A percentile compares a stretch with the other conserved stretches of the same genome.
Evolutionary conservation across 2,329 filamentous ascomycete genomes (phyloP).

Genomic region (Cladosporium sp.): DNA sequence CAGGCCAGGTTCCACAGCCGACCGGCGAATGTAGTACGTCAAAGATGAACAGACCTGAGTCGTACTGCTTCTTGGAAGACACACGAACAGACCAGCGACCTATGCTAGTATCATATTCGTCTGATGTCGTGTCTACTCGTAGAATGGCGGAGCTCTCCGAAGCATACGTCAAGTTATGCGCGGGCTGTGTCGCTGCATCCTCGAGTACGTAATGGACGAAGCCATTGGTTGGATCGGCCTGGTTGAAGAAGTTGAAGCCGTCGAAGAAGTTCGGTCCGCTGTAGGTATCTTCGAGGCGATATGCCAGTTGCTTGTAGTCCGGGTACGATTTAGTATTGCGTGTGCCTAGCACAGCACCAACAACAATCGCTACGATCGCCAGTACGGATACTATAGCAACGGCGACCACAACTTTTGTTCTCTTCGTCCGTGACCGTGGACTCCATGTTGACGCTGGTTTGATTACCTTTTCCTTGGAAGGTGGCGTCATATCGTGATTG

Average conservation of each 20-base stretch:
- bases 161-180: conserved; percentile 36
- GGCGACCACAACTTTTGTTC: conserved; percentile 22
- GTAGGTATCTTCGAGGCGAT: conserved; percentile 36
- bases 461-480: neutral
- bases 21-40: conserved; percentile 39
- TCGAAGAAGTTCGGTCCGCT: conserved; percentile 50
- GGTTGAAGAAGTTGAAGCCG: conserved; percentile 52
- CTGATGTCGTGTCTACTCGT: conserved; percentile 29
- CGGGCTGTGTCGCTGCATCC: conserved; percentile 20
- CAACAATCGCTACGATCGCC: conserved; percentile 27
- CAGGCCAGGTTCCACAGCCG: conserved; percentile 42
- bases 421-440: conserved; percentile 29
- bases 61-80: conserved; percentile 39
- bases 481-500: neutral
- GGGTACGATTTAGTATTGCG: conserved; percentile 28
- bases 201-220: conserved; percentile 50
- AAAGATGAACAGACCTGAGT: conserved; percentile 40
- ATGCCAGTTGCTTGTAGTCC: conserved; percentile 31
- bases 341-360: conserved; percentile 32
- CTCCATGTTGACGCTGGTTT: conserved; percentile 27
- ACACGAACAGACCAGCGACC: conserved; percentile 39
- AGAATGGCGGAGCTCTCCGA: conserved; percentile 30
- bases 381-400: conserved; percentile 21
- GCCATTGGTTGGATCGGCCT: conserved; percentile 50
- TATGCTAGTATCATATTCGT: conserved; percentile 26